A percentile compares a stretch with the other conserved stretches of the same genome.
Conservation (phyloP, 2,329 filamentous ascomycete species). For the Aspergillus udagawae region DNA sequence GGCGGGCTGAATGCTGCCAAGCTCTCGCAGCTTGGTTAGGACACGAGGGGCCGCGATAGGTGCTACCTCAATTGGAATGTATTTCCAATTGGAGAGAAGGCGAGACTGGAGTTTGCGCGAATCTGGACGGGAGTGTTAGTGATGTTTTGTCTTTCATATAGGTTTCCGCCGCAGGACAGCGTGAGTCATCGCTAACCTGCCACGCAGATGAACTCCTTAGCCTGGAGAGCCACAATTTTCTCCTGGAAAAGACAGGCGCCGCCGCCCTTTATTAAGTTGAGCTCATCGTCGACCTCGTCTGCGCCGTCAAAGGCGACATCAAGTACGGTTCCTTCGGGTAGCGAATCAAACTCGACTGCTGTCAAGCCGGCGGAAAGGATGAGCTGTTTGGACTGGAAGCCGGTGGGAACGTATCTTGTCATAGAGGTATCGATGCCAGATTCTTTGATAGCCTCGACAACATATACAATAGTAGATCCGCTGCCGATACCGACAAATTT, state of each 20-base stretch:
- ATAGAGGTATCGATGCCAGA: slow-evolving; percentile 42
- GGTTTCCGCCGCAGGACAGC: not conserved
- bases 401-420: slow-evolving; percentile 89
- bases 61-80: slow-evolving; percentile 88
- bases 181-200: slow-evolving; percentile 55
- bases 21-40: slow-evolving; percentile 62
- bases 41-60: slow-evolving; percentile 78
- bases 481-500: slow-evolving; percentile 62
- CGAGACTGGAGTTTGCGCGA: slow-evolving; percentile 82
- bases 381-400: slow-evolving; percentile 82
- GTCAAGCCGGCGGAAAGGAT: slow-evolving; percentile 75
- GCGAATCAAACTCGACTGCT: slow-evolving; percentile 71
- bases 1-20: slow-evolving; percentile 68
- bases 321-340: slow-evolving; percentile 62
- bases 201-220: slow-evolving; percentile 82
- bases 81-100: slow-evolving; percentile 72
- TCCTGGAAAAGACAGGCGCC: slow-evolving; percentile 98
- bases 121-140: slow-evolving; percentile 49
- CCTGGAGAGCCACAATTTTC: slow-evolving; percentile 84
- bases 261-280: slow-evolving; percentile 97
- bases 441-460: slow-evolving; percentile 60
- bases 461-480: slow-evolving; percentile 64
- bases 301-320: slow-evolving; percentile 96
- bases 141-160: not conserved
- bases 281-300: slow-evolving; percentile 88